Conservation (phyloP, 2,329 filamentous ascomycete species). For the Colletotrichum cordylinicola region DNA sequence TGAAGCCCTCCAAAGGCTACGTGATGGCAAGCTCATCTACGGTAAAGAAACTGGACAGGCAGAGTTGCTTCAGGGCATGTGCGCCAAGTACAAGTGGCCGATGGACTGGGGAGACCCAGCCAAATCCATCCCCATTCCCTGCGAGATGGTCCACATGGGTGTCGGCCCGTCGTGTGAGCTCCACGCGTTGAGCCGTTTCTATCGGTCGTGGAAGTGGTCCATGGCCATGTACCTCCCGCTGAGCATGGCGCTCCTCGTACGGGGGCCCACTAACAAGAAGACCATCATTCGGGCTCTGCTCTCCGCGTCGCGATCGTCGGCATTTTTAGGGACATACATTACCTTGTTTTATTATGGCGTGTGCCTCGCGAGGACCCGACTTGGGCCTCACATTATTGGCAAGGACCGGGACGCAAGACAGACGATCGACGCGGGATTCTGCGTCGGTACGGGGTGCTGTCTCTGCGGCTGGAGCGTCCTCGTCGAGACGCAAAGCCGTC, state of each 20-base stretch:
- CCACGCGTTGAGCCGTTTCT: slow-evolving; percentile 73
- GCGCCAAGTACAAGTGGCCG: slow-evolving; percentile 72
- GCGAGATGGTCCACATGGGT: slow-evolving; percentile 85
- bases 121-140: slow-evolving; percentile 75
- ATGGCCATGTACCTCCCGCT: slow-evolving; percentile 80
- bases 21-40: slow-evolving; percentile 70
- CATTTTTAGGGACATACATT: slow-evolving; percentile 81
- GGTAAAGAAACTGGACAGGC: slow-evolving; percentile 76
- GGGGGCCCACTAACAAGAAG: slow-evolving; percentile 49
- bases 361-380: slow-evolving; percentile 75
- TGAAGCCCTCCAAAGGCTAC: slow-evolving; percentile 72
- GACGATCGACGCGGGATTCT: slow-evolving; percentile 66
- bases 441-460: slow-evolving; percentile 73
- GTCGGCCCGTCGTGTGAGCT: slow-evolving; percentile 75
- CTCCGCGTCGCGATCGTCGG: slow-evolving; percentile 73
- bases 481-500: slow-evolving; percentile 68
- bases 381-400: slow-evolving; percentile 75
- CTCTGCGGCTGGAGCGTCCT: slow-evolving; percentile 85
- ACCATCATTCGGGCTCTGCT: slow-evolving; percentile 54
- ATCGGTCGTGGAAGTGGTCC: slow-evolving; percentile 73
- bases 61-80: slow-evolving; percentile 73
- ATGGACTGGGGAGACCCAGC: slow-evolving; percentile 75
- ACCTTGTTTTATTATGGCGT: slow-evolving; percentile 85
- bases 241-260: slow-evolving; percentile 68
- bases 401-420: slow-evolving; percentile 51